Base-by-base conservation (phyloP, 306 rosid genomes). In the Comarum palustre region DNA sequence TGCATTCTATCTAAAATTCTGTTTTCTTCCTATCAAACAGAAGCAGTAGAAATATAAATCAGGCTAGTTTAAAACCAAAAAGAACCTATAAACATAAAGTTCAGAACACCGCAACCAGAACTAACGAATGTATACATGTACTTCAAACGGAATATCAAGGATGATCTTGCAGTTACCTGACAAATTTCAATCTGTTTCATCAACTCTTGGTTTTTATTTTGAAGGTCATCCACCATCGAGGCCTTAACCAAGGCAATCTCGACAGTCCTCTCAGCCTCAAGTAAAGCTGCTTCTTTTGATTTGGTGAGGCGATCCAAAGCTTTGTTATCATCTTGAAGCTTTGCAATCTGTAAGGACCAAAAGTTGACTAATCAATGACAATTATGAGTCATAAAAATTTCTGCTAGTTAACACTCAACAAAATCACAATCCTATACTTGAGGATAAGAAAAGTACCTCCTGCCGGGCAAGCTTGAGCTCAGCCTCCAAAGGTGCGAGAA, bases 171-270 rank as follows among this genome's bases (percentile, higher is more conserved):
- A 80, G 69, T 73, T 82, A 95, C 99, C 96, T 91, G 99, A 76
- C 99, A 95, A 82, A 95, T 95, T 88, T 95, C 99, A 67, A 95
- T 95, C 82, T 95, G 99, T 69, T 95, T 94, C 81, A 95, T 84
- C 51, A 95, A 86, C 85, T 95, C 99, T 77, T 95, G 99, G 80
- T 95, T 95, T 86, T 95, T 95, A 82, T 95, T 95, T 80, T 95
- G 99, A 79, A 95, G 93, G 73, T 95, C 99, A 83, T 95, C 99
- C 87, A 95, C 99, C 99, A 95, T 88, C 65, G 99, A 95, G 74
- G 99, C 97, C 88, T 95, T 95, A 52, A 95, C 96, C 89, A 95
- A 85, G 74, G 99, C 99, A 80, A 90, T 78, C 81, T 91, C 96
- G 68, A 95, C 99, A 68, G 97, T 90, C 85, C 92, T 91, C 86